Percentiles rank a stretch among this genome's conserved stretches.
Evolutionary conservation across 192 early-diverging fungal species (phyloP).

Genomic region (Coemansia sp.): DNA sequence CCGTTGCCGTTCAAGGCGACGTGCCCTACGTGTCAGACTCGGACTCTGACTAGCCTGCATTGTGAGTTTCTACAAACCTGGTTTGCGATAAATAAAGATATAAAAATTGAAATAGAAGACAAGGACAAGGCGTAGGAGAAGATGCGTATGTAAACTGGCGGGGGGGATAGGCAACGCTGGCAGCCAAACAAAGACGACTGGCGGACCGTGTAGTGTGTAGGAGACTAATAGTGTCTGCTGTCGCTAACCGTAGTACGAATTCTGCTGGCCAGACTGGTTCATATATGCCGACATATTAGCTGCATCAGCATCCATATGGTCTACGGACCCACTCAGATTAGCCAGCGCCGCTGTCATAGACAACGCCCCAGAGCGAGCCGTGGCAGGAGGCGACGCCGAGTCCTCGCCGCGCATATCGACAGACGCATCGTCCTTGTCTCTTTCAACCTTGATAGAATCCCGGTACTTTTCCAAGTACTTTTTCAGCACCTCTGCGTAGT

Average conservation of each 20-base stretch:
- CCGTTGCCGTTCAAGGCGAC: constrained; percentile 25
- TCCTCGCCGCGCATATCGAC: constrained; percentile 18
- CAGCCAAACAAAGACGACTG: background rate
- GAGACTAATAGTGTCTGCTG: background rate
- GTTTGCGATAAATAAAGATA: background rate
- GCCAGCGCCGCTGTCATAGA: constrained; percentile 17
- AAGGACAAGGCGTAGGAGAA: background rate
- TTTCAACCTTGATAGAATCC: constrained; percentile 59
- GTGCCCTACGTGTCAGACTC: constrained; percentile 48
- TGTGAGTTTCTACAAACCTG: background rate
- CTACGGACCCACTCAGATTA: constrained; percentile 17
- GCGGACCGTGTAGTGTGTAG: background rate
- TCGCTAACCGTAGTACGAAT: constrained; percentile 45
- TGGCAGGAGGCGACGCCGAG: constrained; percentile 20
- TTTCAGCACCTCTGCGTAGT: constrained; percentile 89
- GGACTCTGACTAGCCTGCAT: constrained; percentile 23
- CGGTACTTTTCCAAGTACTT: constrained; percentile 88
- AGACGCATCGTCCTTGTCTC: constrained; percentile 38
- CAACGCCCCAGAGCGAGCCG: constrained; percentile 6
- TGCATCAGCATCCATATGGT: constrained; percentile 28
- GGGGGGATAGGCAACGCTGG: background rate
- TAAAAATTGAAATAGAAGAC: background rate
- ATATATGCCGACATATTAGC: constrained; percentile 47
- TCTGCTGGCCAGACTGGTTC: constrained; percentile 42
- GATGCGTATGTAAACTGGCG: background rate